Base-by-base conservation (phyloP, 169 alveolate genomes). In the Plasmodium blacklocki region DNA sequence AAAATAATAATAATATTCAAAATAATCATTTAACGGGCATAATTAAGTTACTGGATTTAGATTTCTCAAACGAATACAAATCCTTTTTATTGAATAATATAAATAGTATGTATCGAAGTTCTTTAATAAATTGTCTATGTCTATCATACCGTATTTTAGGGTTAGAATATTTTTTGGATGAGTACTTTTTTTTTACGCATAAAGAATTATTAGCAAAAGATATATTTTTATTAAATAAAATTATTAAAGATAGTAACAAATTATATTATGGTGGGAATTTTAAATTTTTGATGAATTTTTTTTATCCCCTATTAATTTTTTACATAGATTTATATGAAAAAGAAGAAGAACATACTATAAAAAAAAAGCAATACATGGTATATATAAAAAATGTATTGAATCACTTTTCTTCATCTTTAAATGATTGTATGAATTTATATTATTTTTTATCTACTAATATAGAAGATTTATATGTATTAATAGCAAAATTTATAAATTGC, bases 371-470 rank as follows among this genome's bases (percentile, higher is more conserved):
- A 29, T 85, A 71, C 50, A 59, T 71, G 29, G 43, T 47, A 3
- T 66, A 71, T 85, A 85, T 85, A 19, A 85, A 85, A 85, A 85
- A 71, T 85, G 26, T 85, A 26, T 58, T 85, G 56, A 39, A 39
- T 49, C 75, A 85, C 70, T 85, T 85, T 32, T 12, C 87, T 32
- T 23, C 87, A 12, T 49, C 58, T 14, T 60, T 85, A 71, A 85
- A 85, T 71, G 92, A 85, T 64, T 85, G 92, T 59, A 71, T 85
- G n/a, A 85, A 85, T 66, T 71, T 85, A 74, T 85, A 85, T 21
- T 85, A 85, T 52, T 85, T 85, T 52, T 2, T 85, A 4, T 85
- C 92, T 18, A 68, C 86, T 7, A 63, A 85, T n/a, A 26, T 85
- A 14, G 87, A 85, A 71, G 92, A 85, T 73, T 47, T 85, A 8